Percentiles rank a stretch among this genome's conserved stretches.
Conservation (phyloP, 768 basidiomycete species). For the Crassisporium funariophilum region DNA sequence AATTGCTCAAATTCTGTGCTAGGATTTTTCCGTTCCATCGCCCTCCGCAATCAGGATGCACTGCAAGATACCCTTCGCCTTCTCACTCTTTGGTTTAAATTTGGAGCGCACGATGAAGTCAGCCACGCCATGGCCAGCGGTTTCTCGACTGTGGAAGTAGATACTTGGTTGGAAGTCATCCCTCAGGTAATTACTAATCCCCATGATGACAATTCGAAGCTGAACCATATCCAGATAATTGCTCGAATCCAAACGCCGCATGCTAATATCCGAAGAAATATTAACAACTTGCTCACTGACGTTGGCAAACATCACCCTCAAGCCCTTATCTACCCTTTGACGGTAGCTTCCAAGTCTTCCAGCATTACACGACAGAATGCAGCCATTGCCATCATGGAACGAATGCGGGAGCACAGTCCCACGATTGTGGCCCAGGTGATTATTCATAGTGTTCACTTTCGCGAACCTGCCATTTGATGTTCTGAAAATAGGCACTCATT, state of each 20-base stretch:
- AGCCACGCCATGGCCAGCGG: slow-evolving; percentile 87
- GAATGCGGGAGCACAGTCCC: slow-evolving; percentile 91
- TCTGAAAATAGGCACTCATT: slow-evolving; percentile 62
- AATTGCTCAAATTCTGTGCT: slow-evolving; percentile 5
- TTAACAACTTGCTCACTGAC: slow-evolving; percentile 84
- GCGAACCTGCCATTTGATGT: not conserved
- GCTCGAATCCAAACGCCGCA: slow-evolving; percentile 97
- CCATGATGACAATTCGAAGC: not conserved
- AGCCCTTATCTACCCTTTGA: slow-evolving; percentile 92
- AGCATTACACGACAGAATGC: slow-evolving; percentile 80
- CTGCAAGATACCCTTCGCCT: slow-evolving; percentile 93
- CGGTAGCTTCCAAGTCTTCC: slow-evolving; percentile 96
- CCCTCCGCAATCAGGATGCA: slow-evolving; percentile 85
- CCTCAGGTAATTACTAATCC: slow-evolving; percentile 76
- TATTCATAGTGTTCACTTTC: not conserved
- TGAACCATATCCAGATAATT: slow-evolving; percentile 68
- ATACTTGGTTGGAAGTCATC: slow-evolving; percentile 98
- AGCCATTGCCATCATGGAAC: slow-evolving; percentile 85
- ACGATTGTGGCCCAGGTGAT: slow-evolving; percentile 82
- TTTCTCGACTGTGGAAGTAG: slow-evolving; percentile 87
- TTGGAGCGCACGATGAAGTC: slow-evolving; percentile 87
- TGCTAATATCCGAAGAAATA: slow-evolving; percentile 81
- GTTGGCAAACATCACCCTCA: slow-evolving; percentile 98
- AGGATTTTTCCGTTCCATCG: slow-evolving; percentile 96
- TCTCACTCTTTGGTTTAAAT: slow-evolving; percentile 98